Base-by-base conservation (phyloP, 2,329 filamentous ascomycete species). In the Rhynchosporium graminicola region DNA sequence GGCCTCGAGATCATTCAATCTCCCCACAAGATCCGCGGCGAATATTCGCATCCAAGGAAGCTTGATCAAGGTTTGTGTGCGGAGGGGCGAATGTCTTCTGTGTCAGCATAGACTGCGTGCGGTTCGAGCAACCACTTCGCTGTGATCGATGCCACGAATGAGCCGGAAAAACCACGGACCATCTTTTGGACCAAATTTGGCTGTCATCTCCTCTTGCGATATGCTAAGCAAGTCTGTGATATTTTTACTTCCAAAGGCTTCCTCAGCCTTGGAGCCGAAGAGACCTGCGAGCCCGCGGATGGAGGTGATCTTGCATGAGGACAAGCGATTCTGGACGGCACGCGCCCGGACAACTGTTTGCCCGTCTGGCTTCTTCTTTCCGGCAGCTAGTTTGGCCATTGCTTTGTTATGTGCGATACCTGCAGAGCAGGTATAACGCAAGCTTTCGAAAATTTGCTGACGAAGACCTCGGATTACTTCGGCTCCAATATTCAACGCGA, bases 281-380 rank as follows among this genome's bases (percentile, higher is more conserved):
- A 98, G 98, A 26, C 95, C 95, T 29, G 95, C 95, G n/a, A 99
- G 78, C 75, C 94, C 96, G 15, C 94, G 85, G 57, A 99, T 95
- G 76, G 97, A 97, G 15, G 92, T 96, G 72, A 97, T 94, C 73
- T 96, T 97, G 80, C 96, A 92, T 13, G 85, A 85, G 8, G 84
- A 84, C 47, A 99, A 79, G 71, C 99, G 99, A 50, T 88, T 82
- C 65, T 87, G 81, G 1, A 91, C 82, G 0, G 94, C 93, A 52
- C 92, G 86, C 73, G 91, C 93, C 29, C 95, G 88, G 54, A 98
- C 87, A n/a, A 98, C 86, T 0, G 94, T 98, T 77, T 99, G 95
- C 69, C 89, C 86, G 73, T 97, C 94, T 42, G 95, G 95, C 76
- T 99, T 99, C 77, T 92, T 93, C 78, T 92, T 87, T 6, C 85